Conservation (phyloP, 345 rosid species). For the Pseudoturritis turrita region DNA sequence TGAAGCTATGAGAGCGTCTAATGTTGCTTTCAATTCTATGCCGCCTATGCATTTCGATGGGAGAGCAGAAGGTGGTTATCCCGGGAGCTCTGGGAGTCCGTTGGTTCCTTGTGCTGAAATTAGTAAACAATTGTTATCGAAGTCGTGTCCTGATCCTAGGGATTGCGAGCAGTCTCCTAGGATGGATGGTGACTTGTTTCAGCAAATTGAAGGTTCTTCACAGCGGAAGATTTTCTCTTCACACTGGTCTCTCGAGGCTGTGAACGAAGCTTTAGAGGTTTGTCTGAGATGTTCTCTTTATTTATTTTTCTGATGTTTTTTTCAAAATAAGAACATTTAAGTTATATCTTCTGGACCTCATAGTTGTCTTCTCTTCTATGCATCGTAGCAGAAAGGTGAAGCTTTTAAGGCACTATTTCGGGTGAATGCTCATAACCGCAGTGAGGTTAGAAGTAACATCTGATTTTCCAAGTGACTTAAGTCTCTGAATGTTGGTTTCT, state of each 20-base stretch:
- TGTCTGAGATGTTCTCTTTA: slow-evolving; percentile 10
- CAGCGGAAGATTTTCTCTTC: slow-evolving; percentile 42
- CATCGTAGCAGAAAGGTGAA: slow-evolving; percentile 59
- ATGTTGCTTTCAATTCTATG: slow-evolving; percentile 55
- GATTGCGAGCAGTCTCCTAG: slow-evolving; percentile 30
- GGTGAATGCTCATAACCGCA: slow-evolving; percentile 82
- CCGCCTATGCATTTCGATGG: slow-evolving; percentile 50
- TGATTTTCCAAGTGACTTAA: not conserved
- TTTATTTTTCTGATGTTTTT: not conserved
- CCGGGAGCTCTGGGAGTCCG: slow-evolving; percentile 4
- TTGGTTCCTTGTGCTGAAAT: slow-evolving; percentile 18
- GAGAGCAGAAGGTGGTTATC: slow-evolving; percentile 6
- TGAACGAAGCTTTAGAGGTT: slow-evolving; percentile 68
- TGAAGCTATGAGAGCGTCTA: slow-evolving; percentile 30
- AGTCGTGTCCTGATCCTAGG: slow-evolving; percentile 48
- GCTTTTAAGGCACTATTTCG: slow-evolving; percentile 61
- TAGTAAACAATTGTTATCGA: slow-evolving; percentile 34
- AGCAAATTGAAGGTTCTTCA: slow-evolving; percentile 28
- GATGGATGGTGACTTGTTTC: slow-evolving; percentile 28
- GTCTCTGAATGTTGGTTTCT: not conserved
- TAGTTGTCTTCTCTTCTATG: slow-evolving; percentile 7
- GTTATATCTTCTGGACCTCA: not conserved
- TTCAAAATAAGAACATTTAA: not conserved
- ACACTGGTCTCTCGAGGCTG: slow-evolving; percentile 58
- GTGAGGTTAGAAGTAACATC: slow-evolving; percentile 53